Percentiles rank a stretch among this genome's conserved stretches.
phyloP scores from a whole-genome alignment of 345 rosid genomes.

The Gossypium arboreum region DNA sequence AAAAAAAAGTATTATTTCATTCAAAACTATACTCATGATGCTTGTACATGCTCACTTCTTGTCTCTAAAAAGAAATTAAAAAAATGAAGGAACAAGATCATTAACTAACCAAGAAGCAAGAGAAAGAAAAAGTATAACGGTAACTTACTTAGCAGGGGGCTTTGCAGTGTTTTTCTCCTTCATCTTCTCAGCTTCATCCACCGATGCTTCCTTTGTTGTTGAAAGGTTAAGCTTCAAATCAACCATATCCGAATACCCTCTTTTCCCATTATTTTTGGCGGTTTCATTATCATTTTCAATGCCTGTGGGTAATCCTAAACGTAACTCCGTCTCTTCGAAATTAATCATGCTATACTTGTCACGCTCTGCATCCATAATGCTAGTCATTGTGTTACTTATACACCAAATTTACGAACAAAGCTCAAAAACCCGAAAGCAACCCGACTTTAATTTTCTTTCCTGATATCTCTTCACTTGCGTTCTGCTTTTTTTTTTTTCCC shows the following conservation, averaged over 20 bases:
- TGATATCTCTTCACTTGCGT: not conserved
- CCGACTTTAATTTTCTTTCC: not conserved
- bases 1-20: not conserved
- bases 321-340: constrained; percentile 85
- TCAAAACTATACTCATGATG: not conserved
- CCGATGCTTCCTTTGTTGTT: constrained; percentile 27
- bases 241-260: constrained; percentile 63
- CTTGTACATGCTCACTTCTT: too few relatives aligned
- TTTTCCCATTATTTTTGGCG: constrained; percentile 41
- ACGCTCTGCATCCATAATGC: constrained; percentile 17
- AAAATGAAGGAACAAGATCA: not conserved
- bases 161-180: constrained; percentile 40
- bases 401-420: not conserved
- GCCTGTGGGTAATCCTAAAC: constrained; percentile 67
- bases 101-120: not conserved
- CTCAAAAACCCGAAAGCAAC: not conserved
- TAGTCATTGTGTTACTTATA: not conserved
- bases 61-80: not conserved
- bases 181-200: constrained; percentile 18
- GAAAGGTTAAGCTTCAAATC: constrained; percentile 78
- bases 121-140: not conserved
- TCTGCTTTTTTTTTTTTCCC: not conserved
- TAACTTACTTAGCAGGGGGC: constrained; percentile 62
- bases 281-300: constrained; percentile 24
- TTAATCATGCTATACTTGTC: constrained; percentile 47